Conservation (phyloP, 2,329 filamentous ascomycete genomes). For the Botryotinia globosa region DNA sequence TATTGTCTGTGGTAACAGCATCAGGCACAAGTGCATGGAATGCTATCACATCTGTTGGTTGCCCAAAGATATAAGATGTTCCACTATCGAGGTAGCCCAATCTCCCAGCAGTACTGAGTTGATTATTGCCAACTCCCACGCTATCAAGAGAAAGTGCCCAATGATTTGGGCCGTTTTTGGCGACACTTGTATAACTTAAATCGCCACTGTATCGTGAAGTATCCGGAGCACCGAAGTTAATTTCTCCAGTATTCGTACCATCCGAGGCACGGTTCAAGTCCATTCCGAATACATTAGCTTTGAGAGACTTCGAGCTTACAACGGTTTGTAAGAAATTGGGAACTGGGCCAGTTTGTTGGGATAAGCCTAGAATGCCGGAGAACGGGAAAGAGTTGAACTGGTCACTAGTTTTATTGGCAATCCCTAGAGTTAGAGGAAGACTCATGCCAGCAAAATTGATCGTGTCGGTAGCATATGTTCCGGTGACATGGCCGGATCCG, state of each 20-base stretch:
- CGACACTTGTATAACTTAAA: conserved; percentile 62
- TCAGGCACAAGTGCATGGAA: conserved; percentile 66
- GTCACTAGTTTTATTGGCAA: conserved; percentile 67
- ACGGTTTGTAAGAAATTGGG: conserved; percentile 68
- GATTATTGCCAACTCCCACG: conserved; percentile 58
- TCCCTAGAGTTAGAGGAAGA: conserved; percentile 65
- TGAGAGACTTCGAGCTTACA: conserved; percentile 52
- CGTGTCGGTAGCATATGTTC: conserved; percentile 63
- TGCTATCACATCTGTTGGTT: conserved; percentile 60
- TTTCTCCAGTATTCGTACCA: conserved; percentile 66
- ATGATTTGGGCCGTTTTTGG: conserved; percentile 47
- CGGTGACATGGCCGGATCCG: conserved; percentile 71
- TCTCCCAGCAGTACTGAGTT: conserved; percentile 47
- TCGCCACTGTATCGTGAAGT: conserved; percentile 63
- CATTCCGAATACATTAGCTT: conserved; percentile 68
- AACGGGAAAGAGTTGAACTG: conserved; percentile 79
- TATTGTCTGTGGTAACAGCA: conserved; percentile 51
- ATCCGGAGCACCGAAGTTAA: conserved; percentile 74
- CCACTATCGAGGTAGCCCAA: conserved; percentile 79
- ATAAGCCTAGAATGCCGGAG: conserved; percentile 82
- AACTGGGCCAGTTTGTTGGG: conserved; percentile 54
- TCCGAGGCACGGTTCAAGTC: conserved; percentile 67
- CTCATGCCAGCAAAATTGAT: conserved; percentile 64
- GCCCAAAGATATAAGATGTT: conserved; percentile 75
- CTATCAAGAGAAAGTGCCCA: conserved; percentile 74